Conservation (phyloP, 257 asterid genomes). For the Linderniella brevidens region DNA sequence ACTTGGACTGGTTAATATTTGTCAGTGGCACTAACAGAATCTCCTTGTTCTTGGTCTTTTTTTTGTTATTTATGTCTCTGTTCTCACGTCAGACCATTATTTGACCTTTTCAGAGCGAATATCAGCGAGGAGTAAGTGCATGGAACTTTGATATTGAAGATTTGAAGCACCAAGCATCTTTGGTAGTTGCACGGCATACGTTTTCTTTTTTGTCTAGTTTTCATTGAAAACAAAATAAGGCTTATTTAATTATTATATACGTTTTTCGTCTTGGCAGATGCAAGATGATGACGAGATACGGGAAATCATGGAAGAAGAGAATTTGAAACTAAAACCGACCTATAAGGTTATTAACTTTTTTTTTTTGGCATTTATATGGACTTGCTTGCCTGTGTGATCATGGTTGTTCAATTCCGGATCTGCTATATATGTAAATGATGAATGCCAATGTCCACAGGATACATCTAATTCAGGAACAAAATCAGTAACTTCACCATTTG, state of each 20-base stretch:
- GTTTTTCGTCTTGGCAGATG: slow-evolving; percentile 37
- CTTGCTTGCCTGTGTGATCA: neutral
- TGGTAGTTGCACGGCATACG: slow-evolving; percentile 32
- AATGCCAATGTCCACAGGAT: slow-evolving; percentile 16
- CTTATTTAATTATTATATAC: slow-evolving; percentile 9
- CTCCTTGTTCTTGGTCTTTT: no score
- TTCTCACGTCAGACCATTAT: neutral
- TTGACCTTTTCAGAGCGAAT: slow-evolving; percentile 61
- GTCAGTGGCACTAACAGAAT: no score
- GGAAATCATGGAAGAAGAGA: slow-evolving; percentile 57
- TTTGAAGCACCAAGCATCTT: slow-evolving; percentile 82
- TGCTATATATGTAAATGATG: neutral
- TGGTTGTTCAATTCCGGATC: no score
- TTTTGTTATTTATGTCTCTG: no score
- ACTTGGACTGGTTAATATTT: neutral
- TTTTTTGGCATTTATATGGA: neutral
- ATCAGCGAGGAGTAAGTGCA: slow-evolving; percentile 97
- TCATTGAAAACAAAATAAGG: neutral
- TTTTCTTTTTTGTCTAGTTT: slow-evolving; percentile 6
- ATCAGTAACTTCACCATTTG: slow-evolving; percentile 7
- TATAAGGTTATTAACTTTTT: slow-evolving; percentile 2
- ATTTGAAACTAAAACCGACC: slow-evolving; percentile 14
- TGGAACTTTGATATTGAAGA: slow-evolving; percentile 98
- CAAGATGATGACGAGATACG: slow-evolving; percentile 70
- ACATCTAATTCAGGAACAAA: slow-evolving; percentile 14